phyloP scores from a whole-genome alignment of 441 rosid genomes.

The Lagerstroemia fauriei region DNA sequence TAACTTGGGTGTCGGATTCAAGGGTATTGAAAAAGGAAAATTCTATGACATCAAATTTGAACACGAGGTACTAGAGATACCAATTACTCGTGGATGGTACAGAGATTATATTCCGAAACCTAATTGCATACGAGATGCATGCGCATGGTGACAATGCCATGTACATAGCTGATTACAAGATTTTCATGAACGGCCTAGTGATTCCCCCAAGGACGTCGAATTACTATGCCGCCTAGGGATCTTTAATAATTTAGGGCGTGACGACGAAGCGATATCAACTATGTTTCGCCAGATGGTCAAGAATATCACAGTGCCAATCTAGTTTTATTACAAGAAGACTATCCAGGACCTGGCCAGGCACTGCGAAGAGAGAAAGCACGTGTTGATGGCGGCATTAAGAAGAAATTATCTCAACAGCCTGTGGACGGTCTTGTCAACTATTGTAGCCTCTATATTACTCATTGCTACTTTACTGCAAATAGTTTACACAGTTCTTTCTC shows the following conservation, averaged over 20 bases:
- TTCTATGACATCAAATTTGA: conserved; percentile 22
- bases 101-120: conserved; percentile 5
- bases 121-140: conserved; percentile 25
- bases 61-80: conserved; percentile 25
- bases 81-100: neutral
- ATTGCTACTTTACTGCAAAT: neutral
- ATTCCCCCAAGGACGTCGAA: conserved; percentile 22
- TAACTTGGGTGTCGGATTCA: conserved; percentile 30
- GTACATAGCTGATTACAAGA: neutral
- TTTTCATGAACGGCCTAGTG: conserved; percentile 21
- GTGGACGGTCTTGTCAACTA: conserved; percentile 12
- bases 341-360: neutral
- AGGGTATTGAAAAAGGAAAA: neutral
- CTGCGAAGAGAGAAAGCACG: neutral
- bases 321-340: neutral
- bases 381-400: conserved; percentile 19
- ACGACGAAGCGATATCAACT: conserved; percentile 8
- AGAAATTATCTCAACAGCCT: conserved; percentile 16
- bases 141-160: too few species aligned
- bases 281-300: conserved; percentile 19
- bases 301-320: neutral
- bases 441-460: neutral
- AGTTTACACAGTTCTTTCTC: neutral
- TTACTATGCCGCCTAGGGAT: conserved; percentile 17
- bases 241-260: neutral